These are phyloP conservation scores for Trametes cubensis DNA, from an alignment of 768 basidiomycete species.

Conservation along the genomic window DNA sequence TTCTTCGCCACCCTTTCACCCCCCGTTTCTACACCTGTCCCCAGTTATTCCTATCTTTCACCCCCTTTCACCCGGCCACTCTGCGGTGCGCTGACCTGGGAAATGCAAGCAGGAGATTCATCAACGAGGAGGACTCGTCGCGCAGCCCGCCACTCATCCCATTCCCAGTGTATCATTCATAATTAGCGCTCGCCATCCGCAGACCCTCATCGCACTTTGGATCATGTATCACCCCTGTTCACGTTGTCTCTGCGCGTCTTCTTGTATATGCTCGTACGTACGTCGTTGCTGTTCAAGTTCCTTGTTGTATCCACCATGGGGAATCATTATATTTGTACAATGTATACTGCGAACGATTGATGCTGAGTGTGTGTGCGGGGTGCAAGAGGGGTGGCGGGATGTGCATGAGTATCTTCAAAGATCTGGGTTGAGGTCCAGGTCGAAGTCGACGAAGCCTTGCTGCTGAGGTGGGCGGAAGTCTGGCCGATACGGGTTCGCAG, in stretches of 20 bases:
- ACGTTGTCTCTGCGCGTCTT: not conserved
- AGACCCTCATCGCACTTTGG: too few species aligned
- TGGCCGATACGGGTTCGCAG: constrained; percentile 70
- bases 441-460: constrained; percentile 69
- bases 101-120: constrained; percentile 19
- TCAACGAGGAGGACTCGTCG: constrained; percentile 25
- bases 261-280: not conserved
- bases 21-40: too few species aligned
- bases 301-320: constrained; percentile 1
- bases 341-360: too few species aligned
- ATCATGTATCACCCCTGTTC: not conserved
- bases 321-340: too few species aligned
- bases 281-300: not conserved
- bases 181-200: not conserved
- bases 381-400: not conserved
- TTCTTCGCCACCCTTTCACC: too few species aligned
- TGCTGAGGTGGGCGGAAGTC: constrained; percentile 63
- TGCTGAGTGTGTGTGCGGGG: not conserved
- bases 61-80: not conserved
- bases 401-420: constrained; percentile 39
- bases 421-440: constrained; percentile 85
- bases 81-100: constrained; percentile 1
- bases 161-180: constrained; percentile 17
- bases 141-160: constrained; percentile 23
- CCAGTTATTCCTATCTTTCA: not conserved